These are phyloP conservation scores for Cercospora brassicicola DNA, from an alignment of 2,329 filamentous ascomycete genomes.

Conservation along the genomic window DNA sequence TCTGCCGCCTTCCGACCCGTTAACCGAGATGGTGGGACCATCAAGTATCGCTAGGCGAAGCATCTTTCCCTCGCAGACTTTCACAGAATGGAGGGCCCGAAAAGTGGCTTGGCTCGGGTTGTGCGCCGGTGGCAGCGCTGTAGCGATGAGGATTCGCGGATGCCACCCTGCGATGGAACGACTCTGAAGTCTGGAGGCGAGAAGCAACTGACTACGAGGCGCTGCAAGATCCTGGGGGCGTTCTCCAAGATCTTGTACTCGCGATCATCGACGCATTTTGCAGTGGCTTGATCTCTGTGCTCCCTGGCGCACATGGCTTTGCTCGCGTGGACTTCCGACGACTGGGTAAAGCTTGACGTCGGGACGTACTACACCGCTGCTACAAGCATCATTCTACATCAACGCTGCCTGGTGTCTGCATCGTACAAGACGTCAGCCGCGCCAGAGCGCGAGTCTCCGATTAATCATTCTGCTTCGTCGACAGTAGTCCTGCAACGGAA, in stretches of 20 bases:
- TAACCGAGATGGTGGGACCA: constrained; percentile 14
- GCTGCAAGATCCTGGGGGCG: constrained; percentile 2
- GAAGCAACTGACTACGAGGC: constrained; percentile 7
- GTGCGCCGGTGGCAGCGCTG: not conserved
- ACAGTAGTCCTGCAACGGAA: not conserved
- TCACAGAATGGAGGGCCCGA: not conserved
- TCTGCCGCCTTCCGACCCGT: constrained; percentile 4
- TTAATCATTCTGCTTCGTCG: not conserved
- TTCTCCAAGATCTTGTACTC: constrained; percentile 13
- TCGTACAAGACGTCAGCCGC: constrained; percentile 8
- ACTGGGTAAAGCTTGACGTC: constrained; percentile 10
- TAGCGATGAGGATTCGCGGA: constrained; percentile 10
- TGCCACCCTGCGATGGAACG: constrained; percentile 24
- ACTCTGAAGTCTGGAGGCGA: not conserved
- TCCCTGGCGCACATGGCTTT: not conserved
- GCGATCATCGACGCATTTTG: constrained; percentile 16
- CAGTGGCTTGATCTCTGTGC: constrained; percentile 16
- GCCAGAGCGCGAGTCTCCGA: not conserved
- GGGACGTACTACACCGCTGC: not conserved
- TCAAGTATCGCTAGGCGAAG: constrained; percentile 21
- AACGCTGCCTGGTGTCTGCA: constrained; percentile 1
- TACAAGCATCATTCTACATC: not conserved
- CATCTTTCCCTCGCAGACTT: constrained; percentile 6
- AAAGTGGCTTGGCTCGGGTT: constrained; percentile 4
- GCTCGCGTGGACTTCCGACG: constrained; percentile 15